Evolutionary conservation across 352 stramenopile genomes (phyloP).

Genomic region (Phytopythium litorale): DNA sequence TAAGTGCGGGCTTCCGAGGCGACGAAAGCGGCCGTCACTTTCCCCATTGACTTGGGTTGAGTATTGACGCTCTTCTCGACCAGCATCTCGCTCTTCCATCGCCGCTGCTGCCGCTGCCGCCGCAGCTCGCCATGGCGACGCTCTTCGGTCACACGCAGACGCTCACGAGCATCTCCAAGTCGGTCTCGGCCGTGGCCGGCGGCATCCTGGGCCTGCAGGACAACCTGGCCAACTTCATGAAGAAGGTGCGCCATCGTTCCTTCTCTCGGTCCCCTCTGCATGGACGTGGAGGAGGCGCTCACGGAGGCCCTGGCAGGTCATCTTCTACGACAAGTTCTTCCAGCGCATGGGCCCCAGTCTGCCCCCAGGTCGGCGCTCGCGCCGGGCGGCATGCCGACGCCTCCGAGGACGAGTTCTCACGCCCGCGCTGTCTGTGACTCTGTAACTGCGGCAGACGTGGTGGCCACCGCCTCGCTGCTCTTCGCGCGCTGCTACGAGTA

Average conservation of each 20-base stretch:
- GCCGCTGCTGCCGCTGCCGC: not conserved
- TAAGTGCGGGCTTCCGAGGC: too few relatives aligned
- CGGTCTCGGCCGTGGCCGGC: conserved; percentile 57
- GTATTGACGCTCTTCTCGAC: not conserved
- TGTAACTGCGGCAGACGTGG: conserved; percentile 33
- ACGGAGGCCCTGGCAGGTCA: conserved; percentile 35
- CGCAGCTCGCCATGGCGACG: conserved; percentile 30
- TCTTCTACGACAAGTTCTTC: conserved; percentile 85
- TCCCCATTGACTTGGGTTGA: not conserved
- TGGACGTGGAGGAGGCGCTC: not conserved
- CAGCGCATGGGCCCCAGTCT: conserved; percentile 61
- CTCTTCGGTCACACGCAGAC: conserved; percentile 84
- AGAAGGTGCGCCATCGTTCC: conserved; percentile 41
- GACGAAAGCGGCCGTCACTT: too few relatives aligned
- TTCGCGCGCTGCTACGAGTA: conserved; percentile 84
- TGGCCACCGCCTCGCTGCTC: conserved; percentile 44
- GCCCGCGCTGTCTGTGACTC: not conserved
- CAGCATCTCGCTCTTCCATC: too few relatives aligned
- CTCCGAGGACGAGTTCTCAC: not conserved
- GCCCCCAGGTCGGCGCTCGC: conserved; percentile 29
- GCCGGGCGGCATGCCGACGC: not conserved
- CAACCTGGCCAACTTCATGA: conserved; percentile 84
- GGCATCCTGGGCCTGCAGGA: conserved; percentile 72
- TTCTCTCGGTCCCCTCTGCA: not conserved
- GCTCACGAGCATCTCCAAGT: conserved; percentile 84